Base-by-base conservation (phyloP, 805 yeast species). In the Tetrapisispora nanseiensis region DNA sequence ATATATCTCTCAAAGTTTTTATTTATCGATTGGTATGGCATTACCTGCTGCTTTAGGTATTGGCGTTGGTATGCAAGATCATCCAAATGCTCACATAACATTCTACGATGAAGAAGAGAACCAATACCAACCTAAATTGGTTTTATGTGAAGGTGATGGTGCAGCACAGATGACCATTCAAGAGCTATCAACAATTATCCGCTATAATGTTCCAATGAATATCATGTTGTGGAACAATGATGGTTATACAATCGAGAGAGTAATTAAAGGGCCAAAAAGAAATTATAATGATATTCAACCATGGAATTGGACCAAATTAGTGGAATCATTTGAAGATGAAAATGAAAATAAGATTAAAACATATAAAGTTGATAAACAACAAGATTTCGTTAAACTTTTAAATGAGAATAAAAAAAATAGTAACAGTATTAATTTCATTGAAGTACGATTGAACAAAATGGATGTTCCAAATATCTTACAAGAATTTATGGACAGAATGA, bases 121-220 rank as follows among this genome's bases (percentile, higher is more conserved):
- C 6, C 13, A 9, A 15, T 52, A 54, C 33, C 56, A 55, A 3
- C 72, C 80, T 26, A 74, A 95, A 52, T 69, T 86, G 36, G 68
- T 86, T 18, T 67, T 87, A 22, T 65, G 86, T 16, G 87, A 83
- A 67, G 96, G 97, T 44, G 97, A 89, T 60, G 97, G 97, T 56
- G 80, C 95, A 2, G 90, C 95, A 2, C 95, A 86, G 66, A 84
- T 89, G 95, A 86, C 96, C 3, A 70, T 82, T 42, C 95, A 89
- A 68, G 97, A 89, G 57, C 61, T 80, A 39, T 75, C 86, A 1
- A 71, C 85, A 3, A 76, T 74, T 55, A 60, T 82, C 31, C 72
- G 85, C 46, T 67, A 73, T 47, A 68, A 70, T n/a, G 68, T 82
- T 33, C 74, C 74, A 32, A 86, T 94, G 18, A 75, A 80, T 33